Base-by-base conservation (phyloP, 2,329 filamentous ascomycete genomes). In the Beauveria brongniartii region DNA sequence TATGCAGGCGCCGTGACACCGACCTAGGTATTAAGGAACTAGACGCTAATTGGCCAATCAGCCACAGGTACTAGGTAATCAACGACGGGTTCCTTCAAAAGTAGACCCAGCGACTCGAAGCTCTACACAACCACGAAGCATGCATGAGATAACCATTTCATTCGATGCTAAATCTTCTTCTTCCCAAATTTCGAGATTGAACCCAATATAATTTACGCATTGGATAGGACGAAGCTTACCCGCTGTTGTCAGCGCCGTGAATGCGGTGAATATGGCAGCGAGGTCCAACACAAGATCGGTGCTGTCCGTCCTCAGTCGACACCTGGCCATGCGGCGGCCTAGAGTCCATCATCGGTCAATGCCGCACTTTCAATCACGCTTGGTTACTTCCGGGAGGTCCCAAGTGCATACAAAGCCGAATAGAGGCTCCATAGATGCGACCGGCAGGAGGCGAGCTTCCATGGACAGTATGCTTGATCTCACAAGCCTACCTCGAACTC, bases 1-100 rank as follows among this genome's bases (percentile, higher is more conserved):
- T 34, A 28, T 59, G 20, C 57, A 59, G 41, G 41, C 57, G 57
- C 57, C 50, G 57, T 47, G 44, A 16, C 30, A 28, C 53, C 54
- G 53, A 61, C 59, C 37, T 48, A 9, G 26, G 26, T 2, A n/a
- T 14, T 18, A 9, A 41, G 26, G 18, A 44, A 37, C n/a, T 20
- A 12, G 26, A 22, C 28, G 30, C 54, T 57, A 40, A 61, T 61
- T 61, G 59, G 59, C 28, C 53, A 37, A 48, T 22, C 40, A 14
- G 47, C 26, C 8, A n/a, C 41, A 18, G 22, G 12, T 14, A n/a
- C 18, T 30, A 34, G 30, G 30, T 12, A 34, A 12, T 37, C 6
- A 3, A 37, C 5, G 34, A 37, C 5, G 34, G 34, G 34, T 16
- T 16, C 22, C 37, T 24, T 28, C 12, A 14, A 37, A 28, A 34